Percentiles rank a stretch among this genome's conserved stretches.
These are phyloP conservation scores for Cladosporium sp. DNA, from an alignment of 2,329 filamentous ascomycete genomes.

Conservation along the genomic window DNA sequence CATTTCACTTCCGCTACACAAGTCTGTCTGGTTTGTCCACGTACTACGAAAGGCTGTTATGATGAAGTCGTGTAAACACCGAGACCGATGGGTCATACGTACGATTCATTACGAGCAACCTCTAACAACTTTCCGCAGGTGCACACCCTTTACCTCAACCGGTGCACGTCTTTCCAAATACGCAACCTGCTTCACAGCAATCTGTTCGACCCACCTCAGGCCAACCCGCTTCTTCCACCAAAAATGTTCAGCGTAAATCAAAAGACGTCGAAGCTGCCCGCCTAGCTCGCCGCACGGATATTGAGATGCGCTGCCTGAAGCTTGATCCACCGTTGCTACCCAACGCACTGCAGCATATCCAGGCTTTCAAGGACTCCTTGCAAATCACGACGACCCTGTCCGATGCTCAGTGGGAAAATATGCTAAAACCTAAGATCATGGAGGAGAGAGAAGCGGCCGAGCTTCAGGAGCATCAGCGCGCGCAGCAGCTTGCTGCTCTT, in stretches of 20 bases:
- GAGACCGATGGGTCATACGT: no score
- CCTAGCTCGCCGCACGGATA: conserved; percentile 61
- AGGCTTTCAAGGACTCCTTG: conserved; percentile 69
- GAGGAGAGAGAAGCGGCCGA: conserved; percentile 64
- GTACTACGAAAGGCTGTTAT: no score
- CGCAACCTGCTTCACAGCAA: conserved; percentile 2
- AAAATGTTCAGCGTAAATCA: conserved; percentile 48
- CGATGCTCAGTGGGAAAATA: conserved; percentile 61
- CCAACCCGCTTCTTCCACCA: conserved; percentile 22
- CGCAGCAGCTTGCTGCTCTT: conserved; percentile 39
- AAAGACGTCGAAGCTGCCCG: conserved; percentile 63
- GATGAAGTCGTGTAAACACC: no score
- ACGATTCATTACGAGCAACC: no score
- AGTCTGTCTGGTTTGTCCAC: no score
- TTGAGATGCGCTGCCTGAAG: conserved; percentile 62
- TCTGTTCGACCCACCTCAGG: neutral
- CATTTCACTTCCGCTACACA: no score
- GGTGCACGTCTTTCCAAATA: conserved; percentile 23
- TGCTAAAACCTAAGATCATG: conserved; percentile 63
- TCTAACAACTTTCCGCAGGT: conserved; percentile 15
- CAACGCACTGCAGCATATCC: conserved; percentile 62
- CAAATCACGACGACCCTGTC: conserved; percentile 65
- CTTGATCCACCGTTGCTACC: conserved; percentile 63
- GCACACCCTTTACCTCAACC: conserved; percentile 27
- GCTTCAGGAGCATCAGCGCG: conserved; percentile 48